A percentile compares a stretch with the other conserved stretches of the same genome.
Evolutionary conservation across 345 rosid species (phyloP).

Genomic region (Lepidium sativum): DNA sequence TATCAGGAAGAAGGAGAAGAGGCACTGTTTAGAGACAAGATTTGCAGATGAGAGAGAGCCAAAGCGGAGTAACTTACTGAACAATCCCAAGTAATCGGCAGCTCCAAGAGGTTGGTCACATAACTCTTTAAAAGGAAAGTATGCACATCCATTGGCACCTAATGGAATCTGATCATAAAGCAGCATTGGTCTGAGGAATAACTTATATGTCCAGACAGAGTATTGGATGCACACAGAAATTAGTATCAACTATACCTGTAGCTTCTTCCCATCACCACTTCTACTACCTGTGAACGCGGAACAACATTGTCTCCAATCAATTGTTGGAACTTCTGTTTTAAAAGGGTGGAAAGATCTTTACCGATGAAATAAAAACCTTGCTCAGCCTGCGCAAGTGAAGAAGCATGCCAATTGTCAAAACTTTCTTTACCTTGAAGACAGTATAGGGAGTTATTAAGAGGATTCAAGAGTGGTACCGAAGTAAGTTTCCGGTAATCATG

Average conservation of each 20-base stretch:
- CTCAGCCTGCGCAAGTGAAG: conserved; percentile 50
- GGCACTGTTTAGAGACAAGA: background rate
- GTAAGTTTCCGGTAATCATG: conserved; percentile 82
- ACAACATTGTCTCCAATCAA: conserved; percentile 45
- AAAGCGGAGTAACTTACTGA: conserved; percentile 50
- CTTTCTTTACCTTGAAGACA: conserved; percentile 12
- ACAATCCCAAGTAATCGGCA: conserved; percentile 94
- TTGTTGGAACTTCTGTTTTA: conserved; percentile 62
- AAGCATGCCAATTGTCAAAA: background rate
- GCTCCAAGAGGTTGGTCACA: conserved; percentile 96
- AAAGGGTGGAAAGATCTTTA: conserved; percentile 42
- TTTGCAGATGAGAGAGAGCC: background rate
- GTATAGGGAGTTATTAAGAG: background rate
- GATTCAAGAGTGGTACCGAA: conserved; percentile 42
- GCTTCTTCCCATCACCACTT: conserved; percentile 90
- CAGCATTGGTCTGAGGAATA: background rate
- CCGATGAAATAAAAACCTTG: conserved; percentile 92
- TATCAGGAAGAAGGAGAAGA: background rate
- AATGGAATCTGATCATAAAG: conserved; percentile 48
- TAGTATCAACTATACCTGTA: conserved; percentile 39
- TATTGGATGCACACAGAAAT: background rate
- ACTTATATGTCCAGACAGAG: background rate
- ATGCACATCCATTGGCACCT: conserved; percentile 90
- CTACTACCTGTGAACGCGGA: conserved; percentile 56
- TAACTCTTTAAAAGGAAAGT: conserved; percentile 77